Conservation (phyloP, 441 rosid species). For the Adansonia rubrostipa region DNA sequence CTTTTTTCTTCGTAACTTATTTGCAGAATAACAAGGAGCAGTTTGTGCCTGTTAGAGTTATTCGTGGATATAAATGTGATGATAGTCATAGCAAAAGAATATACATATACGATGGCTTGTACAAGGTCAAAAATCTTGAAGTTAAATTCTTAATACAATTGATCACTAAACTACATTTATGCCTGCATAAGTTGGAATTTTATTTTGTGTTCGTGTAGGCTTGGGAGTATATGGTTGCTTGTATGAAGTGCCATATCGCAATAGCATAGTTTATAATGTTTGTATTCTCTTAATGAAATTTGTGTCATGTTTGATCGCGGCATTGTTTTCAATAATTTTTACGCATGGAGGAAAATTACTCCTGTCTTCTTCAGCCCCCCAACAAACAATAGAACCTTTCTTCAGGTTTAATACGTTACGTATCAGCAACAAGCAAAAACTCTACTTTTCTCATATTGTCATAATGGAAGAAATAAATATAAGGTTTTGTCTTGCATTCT, state of each 20-base stretch:
- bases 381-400: neutral
- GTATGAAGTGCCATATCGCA: neutral
- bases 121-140: conserved; percentile 42
- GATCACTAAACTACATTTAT: neutral
- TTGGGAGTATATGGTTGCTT: neutral
- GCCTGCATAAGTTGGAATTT: conserved; percentile 1
- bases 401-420: neutral
- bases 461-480: conserved; percentile 7
- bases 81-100: conserved; percentile 31
- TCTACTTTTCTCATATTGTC: neutral
- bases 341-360: neutral
- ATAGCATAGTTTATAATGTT: neutral
- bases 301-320: conserved; percentile 7
- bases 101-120: conserved; percentile 52
- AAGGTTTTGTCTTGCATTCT: neutral
- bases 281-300: neutral
- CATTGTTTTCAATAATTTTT: neutral
- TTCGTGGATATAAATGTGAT: conserved; percentile 37
- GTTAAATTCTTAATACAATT: neutral
- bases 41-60: conserved; percentile 49
- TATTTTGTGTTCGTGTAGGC: neutral
- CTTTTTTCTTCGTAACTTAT: neutral
- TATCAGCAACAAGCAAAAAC: neutral
- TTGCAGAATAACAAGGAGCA: conserved; percentile 51
- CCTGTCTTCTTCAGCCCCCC: neutral